Conservation (phyloP, 148 eudicot species). For the Silene latifolia region DNA sequence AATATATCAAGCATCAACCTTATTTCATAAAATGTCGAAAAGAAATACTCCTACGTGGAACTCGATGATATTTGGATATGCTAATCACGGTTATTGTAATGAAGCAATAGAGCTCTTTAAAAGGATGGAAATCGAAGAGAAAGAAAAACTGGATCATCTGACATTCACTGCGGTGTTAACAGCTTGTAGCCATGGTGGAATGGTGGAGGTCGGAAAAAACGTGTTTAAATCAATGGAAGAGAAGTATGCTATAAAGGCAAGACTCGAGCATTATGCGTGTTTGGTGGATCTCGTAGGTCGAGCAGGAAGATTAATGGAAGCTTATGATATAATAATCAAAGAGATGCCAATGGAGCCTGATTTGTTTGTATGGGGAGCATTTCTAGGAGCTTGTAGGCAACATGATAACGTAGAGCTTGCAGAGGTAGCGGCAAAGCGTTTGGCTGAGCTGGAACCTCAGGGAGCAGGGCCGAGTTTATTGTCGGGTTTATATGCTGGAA, state of each 20-base stretch:
- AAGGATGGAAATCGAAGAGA: conserved; percentile 43
- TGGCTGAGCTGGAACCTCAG: conserved; percentile 66
- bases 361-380: conserved; percentile 75
- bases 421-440: conserved; percentile 52
- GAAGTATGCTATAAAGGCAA: conserved; percentile 44
- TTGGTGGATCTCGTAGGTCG: conserved; percentile 72
- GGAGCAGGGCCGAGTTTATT: conserved; percentile 62
- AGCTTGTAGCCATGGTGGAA: conserved; percentile 67
- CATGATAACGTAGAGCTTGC: conserved; percentile 62
- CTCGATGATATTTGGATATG: conserved; percentile 86
- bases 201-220: conserved; percentile 53
- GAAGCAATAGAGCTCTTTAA: conserved; percentile 65
- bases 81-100: conserved; percentile 63
- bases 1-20: conserved; percentile 45
- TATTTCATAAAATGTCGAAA: conserved; percentile 48
- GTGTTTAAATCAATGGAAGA: conserved; percentile 56
- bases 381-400: conserved; percentile 69
- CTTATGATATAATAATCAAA: conserved; percentile 55
- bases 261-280: conserved; percentile 84
- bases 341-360: conserved; percentile 61
- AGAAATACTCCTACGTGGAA: conserved; percentile 82
- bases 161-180: conserved; percentile 80
- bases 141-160: conserved; percentile 55
- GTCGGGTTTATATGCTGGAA: conserved; percentile 58
- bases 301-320: conserved; percentile 60